Percentiles rank a stretch among this genome's conserved stretches.
Evolutionary conservation across 1,139 yeast species (phyloP).

Genomic region (Williopsis jadinii): DNA sequence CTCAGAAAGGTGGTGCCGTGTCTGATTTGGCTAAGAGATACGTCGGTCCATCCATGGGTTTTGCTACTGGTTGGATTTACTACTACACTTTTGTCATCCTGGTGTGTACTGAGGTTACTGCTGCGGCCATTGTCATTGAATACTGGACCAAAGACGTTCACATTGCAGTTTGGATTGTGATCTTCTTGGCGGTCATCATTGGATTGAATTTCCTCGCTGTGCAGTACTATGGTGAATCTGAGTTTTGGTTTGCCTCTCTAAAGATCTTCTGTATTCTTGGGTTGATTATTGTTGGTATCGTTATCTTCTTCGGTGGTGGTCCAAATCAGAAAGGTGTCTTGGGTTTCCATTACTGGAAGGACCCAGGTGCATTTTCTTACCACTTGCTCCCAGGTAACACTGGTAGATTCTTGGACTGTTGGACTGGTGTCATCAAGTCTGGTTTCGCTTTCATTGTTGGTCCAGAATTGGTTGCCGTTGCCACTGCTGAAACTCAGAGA

Average conservation of each 20-base stretch:
- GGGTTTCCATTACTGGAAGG: slow-evolving; percentile 44
- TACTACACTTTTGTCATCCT: slow-evolving; percentile 62
- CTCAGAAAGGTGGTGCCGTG: slow-evolving; percentile 57
- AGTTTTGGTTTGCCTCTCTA: slow-evolving; percentile 45
- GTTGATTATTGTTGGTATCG: slow-evolving; percentile 51
- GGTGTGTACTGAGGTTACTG: slow-evolving; percentile 63
- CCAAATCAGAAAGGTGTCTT: slow-evolving; percentile 42
- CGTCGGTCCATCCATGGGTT: slow-evolving; percentile 64
- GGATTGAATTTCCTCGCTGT: slow-evolving; percentile 60
- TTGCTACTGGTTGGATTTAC: slow-evolving; percentile 66
- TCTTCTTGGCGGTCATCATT: slow-evolving; percentile 56
- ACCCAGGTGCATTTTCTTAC: slow-evolving; percentile 33
- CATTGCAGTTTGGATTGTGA: slow-evolving; percentile 59
- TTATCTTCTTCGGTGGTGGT: slow-evolving; percentile 55
- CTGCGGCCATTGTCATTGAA: slow-evolving; percentile 57
- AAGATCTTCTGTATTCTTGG: slow-evolving; percentile 54
- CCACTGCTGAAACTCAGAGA: slow-evolving; percentile 68
- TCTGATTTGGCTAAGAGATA: slow-evolving; percentile 57
- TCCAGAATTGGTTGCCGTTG: slow-evolving; percentile 63
- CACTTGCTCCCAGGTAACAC: slow-evolving; percentile 45
- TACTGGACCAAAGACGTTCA: slow-evolving; percentile 52
- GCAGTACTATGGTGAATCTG: slow-evolving; percentile 62
- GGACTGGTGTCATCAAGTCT: slow-evolving; percentile 25
- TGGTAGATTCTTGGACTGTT: slow-evolving; percentile 57
- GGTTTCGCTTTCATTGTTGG: slow-evolving; percentile 44